Evolutionary conservation across 805 yeast genomes (phyloP).

Genomic region (Millerago galiae): DNA sequence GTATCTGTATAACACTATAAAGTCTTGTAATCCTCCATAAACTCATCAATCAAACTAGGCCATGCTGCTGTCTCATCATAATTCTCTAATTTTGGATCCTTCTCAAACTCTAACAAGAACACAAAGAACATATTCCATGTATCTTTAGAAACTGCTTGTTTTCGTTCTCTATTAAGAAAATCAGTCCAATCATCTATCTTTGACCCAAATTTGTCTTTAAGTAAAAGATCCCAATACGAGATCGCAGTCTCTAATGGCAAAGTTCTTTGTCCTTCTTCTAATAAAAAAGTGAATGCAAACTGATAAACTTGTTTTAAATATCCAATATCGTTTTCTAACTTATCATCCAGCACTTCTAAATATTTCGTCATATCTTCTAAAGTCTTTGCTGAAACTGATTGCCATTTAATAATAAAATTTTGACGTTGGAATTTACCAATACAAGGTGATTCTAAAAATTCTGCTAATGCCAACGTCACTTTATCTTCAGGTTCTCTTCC

Average conservation of each 20-base stretch:
- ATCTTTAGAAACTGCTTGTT: conserved; percentile 56
- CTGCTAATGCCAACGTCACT: conserved; percentile 63
- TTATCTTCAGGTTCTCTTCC: conserved; percentile 71
- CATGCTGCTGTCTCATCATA: conserved; percentile 85
- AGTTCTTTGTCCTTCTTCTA: conserved; percentile 53
- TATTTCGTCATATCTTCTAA: conserved; percentile 42
- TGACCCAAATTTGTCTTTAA: conserved; percentile 28
- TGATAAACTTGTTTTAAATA: conserved; percentile 57
- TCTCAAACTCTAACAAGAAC: conserved; percentile 47
- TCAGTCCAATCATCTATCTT: conserved; percentile 50
- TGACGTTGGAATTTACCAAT: conserved; percentile 53
- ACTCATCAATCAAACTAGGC: conserved; percentile 88
- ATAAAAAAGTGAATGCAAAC: conserved; percentile 61
- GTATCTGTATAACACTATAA: no score
- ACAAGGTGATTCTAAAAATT: conserved; percentile 56
- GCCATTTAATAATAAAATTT: conserved; percentile 57
- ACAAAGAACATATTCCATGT: conserved; percentile 80
- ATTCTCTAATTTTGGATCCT: conserved; percentile 45
- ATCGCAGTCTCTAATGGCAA: conserved; percentile 54
- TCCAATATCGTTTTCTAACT: conserved; percentile 29
- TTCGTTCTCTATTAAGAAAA: conserved; percentile 40
- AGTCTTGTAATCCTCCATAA: conserved; percentile 52
- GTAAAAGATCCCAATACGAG: conserved; percentile 72
- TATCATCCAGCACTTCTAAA: conserved; percentile 27
- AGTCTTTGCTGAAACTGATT: conserved; percentile 23